phyloP scores from a whole-genome alignment of 495 filamentous ascomycete species.

The Lentithecium fluviatile region DNA sequence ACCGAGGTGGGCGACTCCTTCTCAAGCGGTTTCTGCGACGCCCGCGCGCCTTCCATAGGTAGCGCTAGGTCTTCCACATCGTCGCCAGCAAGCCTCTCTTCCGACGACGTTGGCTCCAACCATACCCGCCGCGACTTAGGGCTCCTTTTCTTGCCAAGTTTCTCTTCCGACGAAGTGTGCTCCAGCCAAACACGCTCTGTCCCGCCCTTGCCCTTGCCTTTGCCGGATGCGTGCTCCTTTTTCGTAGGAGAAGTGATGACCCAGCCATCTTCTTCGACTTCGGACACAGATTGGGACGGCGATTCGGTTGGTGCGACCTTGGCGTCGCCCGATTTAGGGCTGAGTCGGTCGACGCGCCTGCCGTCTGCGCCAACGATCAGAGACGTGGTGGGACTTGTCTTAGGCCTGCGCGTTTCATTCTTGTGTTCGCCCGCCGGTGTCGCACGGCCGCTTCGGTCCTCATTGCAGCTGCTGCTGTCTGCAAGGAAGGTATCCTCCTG shows the following conservation, averaged over 20 bases:
- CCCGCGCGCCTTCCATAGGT: constrained; percentile 44
- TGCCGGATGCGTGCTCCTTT: constrained; percentile 12
- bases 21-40: constrained; percentile 28
- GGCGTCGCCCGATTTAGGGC: constrained; percentile 7
- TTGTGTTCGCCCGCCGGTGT: constrained; percentile 27
- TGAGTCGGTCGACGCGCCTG: constrained; percentile 19
- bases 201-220: not conserved
- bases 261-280: constrained; percentile 39
- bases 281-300: constrained; percentile 26
- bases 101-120: constrained; percentile 46
- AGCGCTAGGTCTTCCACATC: constrained; percentile 43
- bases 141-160: constrained; percentile 33
- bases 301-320: not conserved
- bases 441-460: constrained; percentile 34
- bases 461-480: constrained; percentile 53
- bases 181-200: not conserved
- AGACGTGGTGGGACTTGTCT: constrained; percentile 25
- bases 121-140: constrained; percentile 37
- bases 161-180: constrained; percentile 44
- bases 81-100: constrained; percentile 44
- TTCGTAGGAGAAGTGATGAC: constrained; percentile 31
- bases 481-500: constrained; percentile 53
- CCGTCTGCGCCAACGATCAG: not conserved
- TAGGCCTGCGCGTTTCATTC: constrained; percentile 26
- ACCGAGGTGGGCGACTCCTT: constrained; percentile 33